Evolutionary conservation across 2,329 filamentous ascomycete genomes (phyloP), one percentile per base, ranked within the genome.

Genomic region (Penicillium sp.): DNA sequence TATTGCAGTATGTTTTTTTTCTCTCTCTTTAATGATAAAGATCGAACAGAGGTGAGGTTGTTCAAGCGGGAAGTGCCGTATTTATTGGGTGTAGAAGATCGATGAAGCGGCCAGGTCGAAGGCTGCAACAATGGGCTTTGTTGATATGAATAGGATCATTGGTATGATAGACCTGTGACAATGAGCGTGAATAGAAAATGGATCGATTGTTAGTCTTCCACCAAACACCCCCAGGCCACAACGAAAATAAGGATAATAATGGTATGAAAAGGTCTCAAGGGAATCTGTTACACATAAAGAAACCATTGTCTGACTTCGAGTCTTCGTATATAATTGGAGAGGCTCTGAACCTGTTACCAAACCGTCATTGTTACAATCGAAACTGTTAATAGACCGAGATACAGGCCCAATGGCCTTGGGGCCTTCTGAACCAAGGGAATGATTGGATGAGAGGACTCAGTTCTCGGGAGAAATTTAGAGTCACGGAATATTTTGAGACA

Each of bases 401-500:
- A 26, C 14, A 26, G 37, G 35, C 39, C 40, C 46, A 24, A 57
- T 39, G 16, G 34, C 39, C 39, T 42, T 34, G 22, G 20, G 31
- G 26, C 31, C 31, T 57, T 49, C 43, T 55, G 40, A 44, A 57
- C 47, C 47, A 34, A 34, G 24, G 48, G 26, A 51, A 55, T 60
- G 56, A 51, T 65, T 61, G 63, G 63, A 6, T 38, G 54, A 47
- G 50, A 56, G 14, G 18, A 48, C 57, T 60, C 53, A 32, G 55
- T 46, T 53, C 43, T 37, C 35, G 39, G 51, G 45, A 59, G 39
- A 50, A 51, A 43, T 52, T 40, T 35, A 49, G 32, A 46, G 38
- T 37, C 40, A 51, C 47, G 50, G 58, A 57, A 55, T 58, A 54
- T 57, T 58, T 56, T 56, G 58, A 64, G 55, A 60, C 58, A 52